phyloP scores from a whole-genome alignment of 2,329 filamentous ascomycete species.

The Penicillium sp. region DNA sequence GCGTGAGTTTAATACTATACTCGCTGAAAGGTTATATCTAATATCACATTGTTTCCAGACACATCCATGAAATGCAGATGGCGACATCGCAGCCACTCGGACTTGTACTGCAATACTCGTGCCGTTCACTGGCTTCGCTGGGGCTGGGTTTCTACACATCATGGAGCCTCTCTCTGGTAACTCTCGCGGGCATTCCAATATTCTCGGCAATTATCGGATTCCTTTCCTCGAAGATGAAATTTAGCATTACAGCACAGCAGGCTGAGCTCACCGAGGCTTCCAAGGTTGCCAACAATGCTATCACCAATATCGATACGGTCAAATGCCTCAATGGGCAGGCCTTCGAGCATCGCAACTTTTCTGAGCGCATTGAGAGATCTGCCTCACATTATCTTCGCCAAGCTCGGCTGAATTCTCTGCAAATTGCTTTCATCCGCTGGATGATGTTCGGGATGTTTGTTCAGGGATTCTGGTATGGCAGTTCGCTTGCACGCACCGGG shows the following conservation, averaged over 20 bases:
- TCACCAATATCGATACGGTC: slow-evolving; percentile 70
- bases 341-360: slow-evolving; percentile 61
- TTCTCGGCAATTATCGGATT: slow-evolving; percentile 53
- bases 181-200: slow-evolving; percentile 63
- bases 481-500: slow-evolving; percentile 56
- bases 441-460: slow-evolving; percentile 73
- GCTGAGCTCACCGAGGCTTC: slow-evolving; percentile 59
- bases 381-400: slow-evolving; percentile 58
- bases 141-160: slow-evolving; percentile 67
- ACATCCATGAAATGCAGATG: slow-evolving; percentile 71
- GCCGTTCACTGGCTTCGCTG: slow-evolving; percentile 59
- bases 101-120: slow-evolving; percentile 54
- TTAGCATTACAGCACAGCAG: slow-evolving; percentile 62
- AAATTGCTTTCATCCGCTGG: slow-evolving; percentile 65
- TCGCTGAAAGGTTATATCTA: not conserved
- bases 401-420: slow-evolving; percentile 59
- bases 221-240: slow-evolving; percentile 54
- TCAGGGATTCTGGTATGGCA: slow-evolving; percentile 81
- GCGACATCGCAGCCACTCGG: slow-evolving; percentile 74
- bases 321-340: slow-evolving; percentile 74
- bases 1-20: slow-evolving; percentile 48
- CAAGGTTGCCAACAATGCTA: slow-evolving; percentile 60
- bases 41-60: slow-evolving; percentile 42
- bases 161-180: slow-evolving; percentile 74
- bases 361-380: slow-evolving; percentile 48